phyloP scores from a whole-genome alignment of 148 eudicot genomes.

The Dysphania ambrosioides region DNA sequence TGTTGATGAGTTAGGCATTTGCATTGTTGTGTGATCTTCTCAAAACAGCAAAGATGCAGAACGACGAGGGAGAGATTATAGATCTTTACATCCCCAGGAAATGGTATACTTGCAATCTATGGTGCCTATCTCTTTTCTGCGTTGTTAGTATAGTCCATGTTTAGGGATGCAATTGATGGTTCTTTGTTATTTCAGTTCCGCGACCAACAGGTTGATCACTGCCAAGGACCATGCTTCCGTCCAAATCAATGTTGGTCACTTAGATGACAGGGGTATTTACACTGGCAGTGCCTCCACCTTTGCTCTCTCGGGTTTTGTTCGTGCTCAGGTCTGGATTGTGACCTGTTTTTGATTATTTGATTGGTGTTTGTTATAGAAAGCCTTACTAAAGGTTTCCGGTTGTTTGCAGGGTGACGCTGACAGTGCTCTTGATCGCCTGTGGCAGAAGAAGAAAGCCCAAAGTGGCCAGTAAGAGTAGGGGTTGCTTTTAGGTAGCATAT shows the following conservation, averaged over 20 bases:
- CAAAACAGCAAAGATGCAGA: constrained; percentile 58
- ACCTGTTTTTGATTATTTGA: background rate
- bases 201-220: constrained; percentile 77
- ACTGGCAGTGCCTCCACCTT: constrained; percentile 60
- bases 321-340: constrained; percentile 61
- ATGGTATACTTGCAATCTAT: constrained; percentile 39
- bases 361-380: background rate
- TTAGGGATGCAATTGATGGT: background rate
- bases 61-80: constrained; percentile 61
- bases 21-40: constrained; percentile 1
- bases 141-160: background rate
- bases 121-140: background rate
- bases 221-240: constrained; percentile 90
- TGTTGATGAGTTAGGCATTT: constrained; percentile 11
- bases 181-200: constrained; percentile 45
- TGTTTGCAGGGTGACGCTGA: constrained; percentile 59
- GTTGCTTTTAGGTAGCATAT: background rate
- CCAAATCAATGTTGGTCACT: constrained; percentile 72
- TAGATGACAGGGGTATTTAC: constrained; percentile 72
- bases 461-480: constrained; percentile 29
- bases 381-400: background rate
- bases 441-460: constrained; percentile 59
- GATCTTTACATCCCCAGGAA: constrained; percentile 81
- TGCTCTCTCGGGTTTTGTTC: constrained; percentile 78
- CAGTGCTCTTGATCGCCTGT: constrained; percentile 66